phyloP scores from a whole-genome alignment of 441 rosid species.

The Cnidoscolus chayamansa region DNA sequence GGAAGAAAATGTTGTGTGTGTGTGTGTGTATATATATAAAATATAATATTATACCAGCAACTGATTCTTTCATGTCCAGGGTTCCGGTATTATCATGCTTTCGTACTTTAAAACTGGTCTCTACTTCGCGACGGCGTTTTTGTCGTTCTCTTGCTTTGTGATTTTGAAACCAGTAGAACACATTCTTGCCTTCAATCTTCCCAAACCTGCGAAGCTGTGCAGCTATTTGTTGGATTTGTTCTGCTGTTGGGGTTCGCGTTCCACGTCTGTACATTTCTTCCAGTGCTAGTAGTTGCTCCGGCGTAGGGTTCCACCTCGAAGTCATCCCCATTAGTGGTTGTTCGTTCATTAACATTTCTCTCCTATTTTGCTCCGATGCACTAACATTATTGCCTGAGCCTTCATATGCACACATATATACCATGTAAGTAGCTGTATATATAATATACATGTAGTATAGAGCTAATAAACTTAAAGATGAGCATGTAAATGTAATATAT shows the following conservation, averaged over 20 bases:
- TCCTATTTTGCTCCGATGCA: slow-evolving; percentile 14
- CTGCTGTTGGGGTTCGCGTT: slow-evolving; percentile 75
- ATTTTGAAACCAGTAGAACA: slow-evolving; percentile 81
- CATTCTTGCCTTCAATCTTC: slow-evolving; percentile 67
- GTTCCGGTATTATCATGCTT: slow-evolving; percentile 14
- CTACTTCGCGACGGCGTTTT: slow-evolving; percentile 44
- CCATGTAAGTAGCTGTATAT: neutral
- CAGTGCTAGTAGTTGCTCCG: slow-evolving; percentile 71
- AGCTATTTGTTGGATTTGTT: slow-evolving; percentile 81
- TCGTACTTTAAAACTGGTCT: slow-evolving; percentile 16
- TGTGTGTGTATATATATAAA: too few species aligned
- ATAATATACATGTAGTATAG: too few species aligned
- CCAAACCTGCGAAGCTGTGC: slow-evolving; percentile 65
- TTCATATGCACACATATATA: neutral
- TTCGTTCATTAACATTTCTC: slow-evolving; percentile 19
- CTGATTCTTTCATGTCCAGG: slow-evolving; percentile 34
- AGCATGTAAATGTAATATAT: too few species aligned
- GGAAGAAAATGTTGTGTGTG: neutral
- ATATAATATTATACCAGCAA: slow-evolving; percentile 4
- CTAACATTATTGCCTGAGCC: neutral
- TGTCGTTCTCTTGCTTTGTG: slow-evolving; percentile 70
- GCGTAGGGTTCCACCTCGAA: slow-evolving; percentile 84
- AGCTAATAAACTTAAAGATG: too few species aligned
- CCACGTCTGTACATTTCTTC: slow-evolving; percentile 78
- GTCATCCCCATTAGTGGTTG: slow-evolving; percentile 24